A percentile compares a stretch with the other conserved stretches of the same genome.
Evolutionary conservation across 495 filamentous ascomycete species (phyloP).

Genomic region (Coniosporium apollinis): DNA sequence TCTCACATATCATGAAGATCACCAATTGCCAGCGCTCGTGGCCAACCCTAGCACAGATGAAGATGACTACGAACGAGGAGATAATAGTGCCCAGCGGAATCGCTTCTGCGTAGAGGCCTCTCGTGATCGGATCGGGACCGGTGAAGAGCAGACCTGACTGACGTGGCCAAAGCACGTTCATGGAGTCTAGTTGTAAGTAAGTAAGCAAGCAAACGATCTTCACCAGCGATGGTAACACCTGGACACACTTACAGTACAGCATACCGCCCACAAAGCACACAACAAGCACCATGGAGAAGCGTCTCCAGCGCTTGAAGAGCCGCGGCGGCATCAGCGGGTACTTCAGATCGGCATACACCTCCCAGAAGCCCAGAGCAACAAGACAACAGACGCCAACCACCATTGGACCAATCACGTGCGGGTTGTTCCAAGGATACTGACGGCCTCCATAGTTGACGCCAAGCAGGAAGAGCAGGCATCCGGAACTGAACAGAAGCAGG

Average conservation of each 20-base stretch:
- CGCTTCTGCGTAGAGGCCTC: constrained; percentile 11
- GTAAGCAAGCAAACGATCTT: no score
- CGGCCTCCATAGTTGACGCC: constrained; percentile 7
- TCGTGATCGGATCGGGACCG: constrained; percentile 11
- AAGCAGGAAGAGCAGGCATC: constrained; percentile 7
- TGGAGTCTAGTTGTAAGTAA: no score
- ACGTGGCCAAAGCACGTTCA: constrained; percentile 14
- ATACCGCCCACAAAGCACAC: constrained; percentile 7
- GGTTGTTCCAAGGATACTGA: constrained; percentile 8
- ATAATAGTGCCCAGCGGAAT: constrained; percentile 11
- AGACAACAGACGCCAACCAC: constrained; percentile 2
- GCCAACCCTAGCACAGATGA: constrained; percentile 7
- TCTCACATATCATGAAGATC: constrained; percentile 9
- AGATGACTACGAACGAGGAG: constrained; percentile 3
- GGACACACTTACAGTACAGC: no score
- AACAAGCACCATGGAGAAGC: constrained; percentile 7
- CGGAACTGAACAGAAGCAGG: constrained; percentile 5
- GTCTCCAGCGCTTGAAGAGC: constrained; percentile 8
- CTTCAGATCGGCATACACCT: constrained; percentile 4
- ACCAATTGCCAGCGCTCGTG: constrained; percentile 11
- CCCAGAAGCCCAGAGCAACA: constrained; percentile 5
- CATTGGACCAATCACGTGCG: constrained; percentile 3
- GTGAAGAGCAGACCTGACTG: constrained; percentile 13
- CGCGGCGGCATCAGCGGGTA: constrained; percentile 9
- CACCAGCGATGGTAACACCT: no score